These are phyloP conservation scores for Boletus reticuloceps DNA, from an alignment of 768 basidiomycete genomes.

Conservation along the genomic window DNA sequence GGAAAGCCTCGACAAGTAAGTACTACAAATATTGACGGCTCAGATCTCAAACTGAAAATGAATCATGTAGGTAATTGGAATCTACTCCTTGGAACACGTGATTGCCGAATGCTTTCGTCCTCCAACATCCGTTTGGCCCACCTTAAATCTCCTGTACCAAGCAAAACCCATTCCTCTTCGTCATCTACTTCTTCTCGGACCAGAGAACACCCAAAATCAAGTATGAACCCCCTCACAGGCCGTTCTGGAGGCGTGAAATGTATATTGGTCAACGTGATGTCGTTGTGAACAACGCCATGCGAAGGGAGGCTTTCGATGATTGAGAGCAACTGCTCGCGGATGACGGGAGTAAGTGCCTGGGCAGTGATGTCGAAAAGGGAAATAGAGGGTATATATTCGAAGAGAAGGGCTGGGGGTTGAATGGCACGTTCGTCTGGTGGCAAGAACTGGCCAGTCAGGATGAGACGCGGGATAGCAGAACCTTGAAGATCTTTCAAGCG, in stretches of 20 bases:
- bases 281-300: slow-evolving; percentile 1
- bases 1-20: slow-evolving; percentile 9
- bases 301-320: background rate
- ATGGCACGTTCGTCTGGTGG: background rate
- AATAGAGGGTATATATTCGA: slow-evolving; percentile 9
- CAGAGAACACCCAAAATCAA: background rate
- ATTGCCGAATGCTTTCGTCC: too few species aligned
- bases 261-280: background rate
- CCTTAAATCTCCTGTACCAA: too few species aligned
- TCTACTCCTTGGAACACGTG: too few species aligned
- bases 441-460: background rate
- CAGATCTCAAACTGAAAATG: too few species aligned
- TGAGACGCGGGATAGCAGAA: background rate
- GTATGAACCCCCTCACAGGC: background rate
- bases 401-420: background rate
- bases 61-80: too few species aligned
- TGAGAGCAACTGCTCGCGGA: background rate
- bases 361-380: background rate
- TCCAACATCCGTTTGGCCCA: too few species aligned
- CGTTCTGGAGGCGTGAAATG: background rate
- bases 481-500: slow-evolving; percentile 1
- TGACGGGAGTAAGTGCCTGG: background rate
- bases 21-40: slow-evolving; percentile 4
- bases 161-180: too few species aligned
- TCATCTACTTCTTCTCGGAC: too few species aligned